These are phyloP conservation scores for Raphanus hybrid DNA, from an alignment of 441 rosid species.

Conservation along the genomic window DNA sequence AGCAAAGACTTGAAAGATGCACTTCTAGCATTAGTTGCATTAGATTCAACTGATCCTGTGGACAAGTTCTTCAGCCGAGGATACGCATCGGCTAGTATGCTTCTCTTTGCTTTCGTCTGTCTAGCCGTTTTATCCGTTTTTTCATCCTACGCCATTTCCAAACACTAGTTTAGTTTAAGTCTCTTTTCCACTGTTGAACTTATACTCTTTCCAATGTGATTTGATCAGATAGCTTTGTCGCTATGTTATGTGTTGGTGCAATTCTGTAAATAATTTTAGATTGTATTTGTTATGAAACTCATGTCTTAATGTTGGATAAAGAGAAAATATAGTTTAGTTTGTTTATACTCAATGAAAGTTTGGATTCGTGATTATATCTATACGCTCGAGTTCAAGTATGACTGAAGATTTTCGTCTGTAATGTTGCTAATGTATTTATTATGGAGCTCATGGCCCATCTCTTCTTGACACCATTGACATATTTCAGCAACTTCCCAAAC, in stretches of 20 bases:
- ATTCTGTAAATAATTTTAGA: background rate
- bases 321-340: background rate
- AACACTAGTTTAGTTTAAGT: slow-evolving; percentile 18
- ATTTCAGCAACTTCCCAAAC: background rate
- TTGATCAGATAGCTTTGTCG: slow-evolving; percentile 21
- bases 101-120: slow-evolving; percentile 51
- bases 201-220: background rate
- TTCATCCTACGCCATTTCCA: slow-evolving; percentile 54
- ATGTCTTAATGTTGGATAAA: slow-evolving; percentile 5
- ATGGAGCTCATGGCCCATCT: background rate
- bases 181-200: background rate
- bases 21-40: slow-evolving; percentile 20
- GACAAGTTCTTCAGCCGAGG: slow-evolving; percentile 52
- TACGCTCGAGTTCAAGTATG: background rate
- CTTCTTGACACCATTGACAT: background rate
- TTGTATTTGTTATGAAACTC: background rate
- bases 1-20: slow-evolving; percentile 53
- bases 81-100: slow-evolving; percentile 49
- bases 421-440: background rate
- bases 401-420: background rate
- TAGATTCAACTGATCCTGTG: slow-evolving; percentile 21
- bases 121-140: slow-evolving; percentile 51
- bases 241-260: slow-evolving; percentile 16
- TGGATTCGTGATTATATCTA: background rate
- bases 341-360: background rate